Evolutionary conservation across 2,329 filamentous ascomycete species (phyloP).

Genomic region (Fusarium concolor): DNA sequence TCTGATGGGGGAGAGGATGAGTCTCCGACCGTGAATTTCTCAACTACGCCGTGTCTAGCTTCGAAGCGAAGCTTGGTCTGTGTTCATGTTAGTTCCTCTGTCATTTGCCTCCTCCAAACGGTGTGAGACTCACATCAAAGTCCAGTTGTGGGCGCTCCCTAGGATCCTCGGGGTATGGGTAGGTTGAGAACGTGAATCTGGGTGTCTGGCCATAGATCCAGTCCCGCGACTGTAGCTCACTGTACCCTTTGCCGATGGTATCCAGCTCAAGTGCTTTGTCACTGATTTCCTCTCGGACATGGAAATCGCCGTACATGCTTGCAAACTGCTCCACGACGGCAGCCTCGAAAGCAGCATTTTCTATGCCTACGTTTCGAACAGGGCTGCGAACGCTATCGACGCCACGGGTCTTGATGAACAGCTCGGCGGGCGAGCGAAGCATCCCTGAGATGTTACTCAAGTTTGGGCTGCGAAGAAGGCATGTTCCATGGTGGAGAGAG

Average conservation of each 20-base stretch:
- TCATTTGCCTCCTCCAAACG: background rate
- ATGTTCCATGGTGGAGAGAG: conserved; percentile 93
- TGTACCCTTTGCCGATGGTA: conserved; percentile 57
- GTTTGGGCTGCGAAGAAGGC: conserved; percentile 82
- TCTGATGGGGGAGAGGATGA: conserved; percentile 16
- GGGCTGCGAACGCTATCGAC: conserved; percentile 92
- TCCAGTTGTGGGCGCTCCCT: conserved; percentile 65
- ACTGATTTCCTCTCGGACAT: conserved; percentile 58
- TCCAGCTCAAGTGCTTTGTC: conserved; percentile 61
- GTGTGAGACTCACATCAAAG: conserved; percentile 53
- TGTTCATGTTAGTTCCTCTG: conserved; percentile 8
- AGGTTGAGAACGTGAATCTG: conserved; percentile 77
- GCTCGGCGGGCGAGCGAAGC: conserved; percentile 80
- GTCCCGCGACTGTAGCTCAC: conserved; percentile 63
- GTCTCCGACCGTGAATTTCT: conserved; percentile 48
- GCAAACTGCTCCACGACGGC: conserved; percentile 75
- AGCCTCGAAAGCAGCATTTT: conserved; percentile 58
- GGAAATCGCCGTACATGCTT: conserved; percentile 68
- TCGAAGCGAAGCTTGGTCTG: conserved; percentile 53
- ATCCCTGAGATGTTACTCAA: conserved; percentile 75
- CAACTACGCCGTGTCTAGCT: conserved; percentile 53
- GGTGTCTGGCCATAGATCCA: conserved; percentile 92
- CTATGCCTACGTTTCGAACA: conserved; percentile 80
- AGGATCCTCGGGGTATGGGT: conserved; percentile 68
- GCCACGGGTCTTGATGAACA: conserved; percentile 82